Evolutionary conservation across 257 asterid genomes (phyloP).

Genomic region (Capsicum rhomboideum): DNA sequence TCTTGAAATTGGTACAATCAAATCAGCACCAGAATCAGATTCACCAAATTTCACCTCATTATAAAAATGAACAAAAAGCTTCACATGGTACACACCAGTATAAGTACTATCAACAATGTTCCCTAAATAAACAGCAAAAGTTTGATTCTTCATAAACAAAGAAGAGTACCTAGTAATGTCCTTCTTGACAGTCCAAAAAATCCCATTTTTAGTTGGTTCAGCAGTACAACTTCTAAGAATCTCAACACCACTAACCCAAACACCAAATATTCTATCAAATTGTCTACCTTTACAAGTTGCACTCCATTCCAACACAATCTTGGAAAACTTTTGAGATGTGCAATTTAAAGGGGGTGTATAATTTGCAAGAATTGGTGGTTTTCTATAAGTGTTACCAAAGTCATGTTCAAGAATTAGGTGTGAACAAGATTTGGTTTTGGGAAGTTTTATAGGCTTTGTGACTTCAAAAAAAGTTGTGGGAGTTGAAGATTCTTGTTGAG

Average conservation of each 20-base stretch:
- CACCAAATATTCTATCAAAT: constrained; percentile 71
- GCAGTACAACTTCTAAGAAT: constrained; percentile 78
- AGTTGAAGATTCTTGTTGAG: not conserved
- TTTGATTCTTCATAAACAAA: constrained; percentile 39
- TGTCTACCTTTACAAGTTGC: constrained; percentile 67
- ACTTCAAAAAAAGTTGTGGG: constrained; percentile 53
- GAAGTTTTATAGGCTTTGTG: constrained; percentile 46
- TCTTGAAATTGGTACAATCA: constrained; percentile 70
- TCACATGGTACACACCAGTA: constrained; percentile 77
- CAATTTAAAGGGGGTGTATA: constrained; percentile 50
- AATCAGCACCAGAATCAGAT: constrained; percentile 43
- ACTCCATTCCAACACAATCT: constrained; percentile 65
- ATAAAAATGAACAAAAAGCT: constrained; percentile 56
- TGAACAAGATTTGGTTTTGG: constrained; percentile 39
- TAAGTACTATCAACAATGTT: constrained; percentile 54
- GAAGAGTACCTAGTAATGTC: constrained; percentile 72
- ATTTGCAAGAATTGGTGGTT: constrained; percentile 41
- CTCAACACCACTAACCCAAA: constrained; percentile 89
- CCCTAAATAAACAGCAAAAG: constrained; percentile 55
- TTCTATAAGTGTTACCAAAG: constrained; percentile 44
- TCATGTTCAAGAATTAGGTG: constrained; percentile 40
- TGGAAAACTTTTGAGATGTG: constrained; percentile 31
- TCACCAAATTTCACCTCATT: not conserved
- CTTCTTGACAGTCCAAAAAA: constrained; percentile 60
- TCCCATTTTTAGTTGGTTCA: constrained; percentile 42